Percentiles rank a stretch among this genome's conserved stretches.
These are phyloP conservation scores for Fragaria ananassa DNA, from an alignment of 306 rosid genomes.

Conservation along the genomic window DNA sequence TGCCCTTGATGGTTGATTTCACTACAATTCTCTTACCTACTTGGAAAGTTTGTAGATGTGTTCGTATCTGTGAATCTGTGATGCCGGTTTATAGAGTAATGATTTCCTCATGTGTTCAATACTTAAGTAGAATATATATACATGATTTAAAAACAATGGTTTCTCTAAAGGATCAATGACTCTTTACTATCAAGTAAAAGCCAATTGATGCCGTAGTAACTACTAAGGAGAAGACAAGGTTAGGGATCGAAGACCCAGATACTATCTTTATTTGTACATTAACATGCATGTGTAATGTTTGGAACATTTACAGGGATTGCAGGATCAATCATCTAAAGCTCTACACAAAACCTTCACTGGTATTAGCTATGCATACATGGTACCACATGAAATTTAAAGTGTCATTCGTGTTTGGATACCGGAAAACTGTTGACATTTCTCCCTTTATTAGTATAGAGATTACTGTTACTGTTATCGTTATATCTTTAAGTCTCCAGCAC, in stretches of 20 bases:
- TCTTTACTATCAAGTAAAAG: neutral
- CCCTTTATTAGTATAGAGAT: neutral
- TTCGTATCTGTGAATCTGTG: neutral
- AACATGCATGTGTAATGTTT: neutral
- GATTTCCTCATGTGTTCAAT: neutral
- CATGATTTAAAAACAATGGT: neutral
- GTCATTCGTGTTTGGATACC: neutral
- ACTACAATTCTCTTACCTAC: neutral
- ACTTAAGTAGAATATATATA: too few relatives aligned
- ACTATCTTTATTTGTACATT: neutral
- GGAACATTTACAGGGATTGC: conserved; percentile 14
- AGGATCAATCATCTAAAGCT: conserved; percentile 6
- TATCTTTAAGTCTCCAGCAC: conserved; percentile 21
- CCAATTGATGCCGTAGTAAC: neutral
- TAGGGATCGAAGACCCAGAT: neutral
- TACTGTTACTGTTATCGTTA: conserved; percentile 1
- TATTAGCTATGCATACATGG: neutral
- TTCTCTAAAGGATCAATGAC: neutral
- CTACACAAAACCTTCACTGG: neutral
- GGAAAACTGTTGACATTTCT: neutral
- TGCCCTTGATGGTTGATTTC: neutral
- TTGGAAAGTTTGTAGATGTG: neutral
- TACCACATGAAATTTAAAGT: neutral
- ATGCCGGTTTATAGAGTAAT: neutral
- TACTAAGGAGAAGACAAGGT: neutral